phyloP scores from a whole-genome alignment of 306 rosid species.

The Fagus crenata region DNA sequence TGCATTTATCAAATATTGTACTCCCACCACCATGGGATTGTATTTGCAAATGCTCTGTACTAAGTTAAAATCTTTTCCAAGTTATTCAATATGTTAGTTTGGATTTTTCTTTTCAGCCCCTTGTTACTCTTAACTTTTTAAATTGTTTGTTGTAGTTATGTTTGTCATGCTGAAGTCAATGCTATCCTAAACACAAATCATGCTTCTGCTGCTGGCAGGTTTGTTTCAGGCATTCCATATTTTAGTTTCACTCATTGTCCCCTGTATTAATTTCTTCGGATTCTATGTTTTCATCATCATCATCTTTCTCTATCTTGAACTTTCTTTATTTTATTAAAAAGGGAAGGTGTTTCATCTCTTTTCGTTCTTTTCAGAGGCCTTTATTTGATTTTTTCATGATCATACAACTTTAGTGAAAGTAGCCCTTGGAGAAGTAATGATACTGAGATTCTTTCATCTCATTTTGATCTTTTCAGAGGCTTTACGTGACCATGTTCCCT shows the following conservation, averaged over 20 bases:
- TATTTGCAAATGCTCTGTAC: background rate
- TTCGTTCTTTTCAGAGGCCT: no score
- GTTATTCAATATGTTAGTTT: background rate
- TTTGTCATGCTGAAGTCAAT: constrained; percentile 96
- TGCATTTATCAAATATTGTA: background rate
- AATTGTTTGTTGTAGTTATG: constrained; percentile 55
- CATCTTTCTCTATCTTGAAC: background rate
- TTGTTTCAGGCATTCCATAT: constrained; percentile 17
- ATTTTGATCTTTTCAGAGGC: constrained; percentile 53
- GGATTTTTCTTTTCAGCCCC: background rate
- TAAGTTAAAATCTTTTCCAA: background rate
- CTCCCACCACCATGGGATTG: background rate
- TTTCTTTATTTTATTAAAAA: background rate
- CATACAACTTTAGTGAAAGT: background rate
- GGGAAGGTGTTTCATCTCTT: no score
- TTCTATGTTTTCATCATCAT: background rate
- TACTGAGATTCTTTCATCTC: constrained; percentile 12
- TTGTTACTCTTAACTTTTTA: constrained; percentile 8
- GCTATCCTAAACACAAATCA: constrained; percentile 91
- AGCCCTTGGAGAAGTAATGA: constrained; percentile 1
- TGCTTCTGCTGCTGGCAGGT: constrained; percentile 99
- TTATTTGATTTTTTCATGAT: no score
- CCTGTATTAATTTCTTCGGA: no score
- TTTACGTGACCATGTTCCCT: constrained; percentile 84
- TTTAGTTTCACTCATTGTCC: background rate